phyloP scores from a whole-genome alignment of 352 stramenopile genomes.

The Globisporangium paddicum region DNA sequence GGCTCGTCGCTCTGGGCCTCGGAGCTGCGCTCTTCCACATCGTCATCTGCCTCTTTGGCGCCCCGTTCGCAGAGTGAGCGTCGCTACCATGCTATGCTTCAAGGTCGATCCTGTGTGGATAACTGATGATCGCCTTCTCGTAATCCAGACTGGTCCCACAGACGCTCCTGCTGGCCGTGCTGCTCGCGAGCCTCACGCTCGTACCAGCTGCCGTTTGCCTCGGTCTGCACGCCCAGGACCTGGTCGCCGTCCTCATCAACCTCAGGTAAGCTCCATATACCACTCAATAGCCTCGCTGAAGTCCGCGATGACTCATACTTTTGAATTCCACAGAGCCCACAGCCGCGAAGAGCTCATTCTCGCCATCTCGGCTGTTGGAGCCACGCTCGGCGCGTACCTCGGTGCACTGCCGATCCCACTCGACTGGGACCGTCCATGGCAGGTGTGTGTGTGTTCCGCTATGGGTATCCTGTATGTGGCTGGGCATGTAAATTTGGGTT shows the following conservation, averaged over 20 bases:
- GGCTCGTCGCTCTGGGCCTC: slow-evolving; percentile 25
- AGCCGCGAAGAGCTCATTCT: slow-evolving; percentile 41
- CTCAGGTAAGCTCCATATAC: too few relatives aligned
- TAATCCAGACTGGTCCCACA: slow-evolving; percentile 44
- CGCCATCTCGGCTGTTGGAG: slow-evolving; percentile 47
- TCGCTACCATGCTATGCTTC: neutral
- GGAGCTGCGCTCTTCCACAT: slow-evolving; percentile 50
- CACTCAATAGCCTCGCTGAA: too few relatives aligned
- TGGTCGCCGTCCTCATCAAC: slow-evolving; percentile 52
- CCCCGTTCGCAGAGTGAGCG: slow-evolving; percentile 54
- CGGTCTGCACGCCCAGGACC: slow-evolving; percentile 27
- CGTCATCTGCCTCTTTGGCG: slow-evolving; percentile 68
- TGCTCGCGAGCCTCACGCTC: slow-evolving; percentile 45
- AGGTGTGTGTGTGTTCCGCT: slow-evolving; percentile 58
- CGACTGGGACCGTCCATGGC: slow-evolving; percentile 87
- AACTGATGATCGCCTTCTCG: slow-evolving; percentile 9
- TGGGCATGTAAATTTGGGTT: neutral
- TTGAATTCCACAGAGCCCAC: slow-evolving; percentile 23
- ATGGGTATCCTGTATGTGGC: neutral
- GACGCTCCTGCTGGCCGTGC: slow-evolving; percentile 57
- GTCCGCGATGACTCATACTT: neutral
- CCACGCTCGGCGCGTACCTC: slow-evolving; percentile 60
- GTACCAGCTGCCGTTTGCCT: slow-evolving; percentile 41
- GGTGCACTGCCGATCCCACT: slow-evolving; percentile 77
- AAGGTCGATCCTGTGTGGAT: too few relatives aligned